Conservation (phyloP, 192 early-diverging fungal species). For the Backusella australiensis region DNA sequence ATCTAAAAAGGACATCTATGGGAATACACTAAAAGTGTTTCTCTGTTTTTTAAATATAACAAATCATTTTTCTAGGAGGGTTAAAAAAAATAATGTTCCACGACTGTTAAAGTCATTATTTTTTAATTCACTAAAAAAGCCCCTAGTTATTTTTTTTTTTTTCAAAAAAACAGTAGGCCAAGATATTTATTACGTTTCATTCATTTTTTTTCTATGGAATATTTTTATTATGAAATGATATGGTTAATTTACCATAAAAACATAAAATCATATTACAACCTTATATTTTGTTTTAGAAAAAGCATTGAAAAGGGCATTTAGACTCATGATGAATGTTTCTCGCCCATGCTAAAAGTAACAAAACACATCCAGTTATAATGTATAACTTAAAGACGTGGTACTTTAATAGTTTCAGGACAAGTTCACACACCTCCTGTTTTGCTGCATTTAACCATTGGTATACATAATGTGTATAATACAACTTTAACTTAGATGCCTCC, state of each 20-base stretch:
- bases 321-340: background rate
- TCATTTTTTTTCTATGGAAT: no score
- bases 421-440: background rate
- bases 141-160: background rate
- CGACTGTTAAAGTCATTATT: background rate
- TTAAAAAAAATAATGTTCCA: background rate
- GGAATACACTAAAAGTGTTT: background rate
- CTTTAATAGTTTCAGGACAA: background rate
- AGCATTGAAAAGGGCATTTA: background rate
- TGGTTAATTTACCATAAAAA: no score
- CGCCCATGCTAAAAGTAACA: background rate
- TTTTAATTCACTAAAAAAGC: background rate
- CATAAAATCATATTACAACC: background rate
- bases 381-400: background rate
- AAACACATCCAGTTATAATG: background rate
- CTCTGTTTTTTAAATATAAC: background rate
- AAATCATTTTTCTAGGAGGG: background rate
- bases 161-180: background rate
- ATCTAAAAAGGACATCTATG: background rate
- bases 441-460: background rate
- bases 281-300: background rate
- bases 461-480: background rate
- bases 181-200: background rate
- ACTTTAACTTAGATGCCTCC: background rate
- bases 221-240: no score